Conservation (phyloP, 352 stramenopile genomes). For the Pythium graminicola region DNA sequence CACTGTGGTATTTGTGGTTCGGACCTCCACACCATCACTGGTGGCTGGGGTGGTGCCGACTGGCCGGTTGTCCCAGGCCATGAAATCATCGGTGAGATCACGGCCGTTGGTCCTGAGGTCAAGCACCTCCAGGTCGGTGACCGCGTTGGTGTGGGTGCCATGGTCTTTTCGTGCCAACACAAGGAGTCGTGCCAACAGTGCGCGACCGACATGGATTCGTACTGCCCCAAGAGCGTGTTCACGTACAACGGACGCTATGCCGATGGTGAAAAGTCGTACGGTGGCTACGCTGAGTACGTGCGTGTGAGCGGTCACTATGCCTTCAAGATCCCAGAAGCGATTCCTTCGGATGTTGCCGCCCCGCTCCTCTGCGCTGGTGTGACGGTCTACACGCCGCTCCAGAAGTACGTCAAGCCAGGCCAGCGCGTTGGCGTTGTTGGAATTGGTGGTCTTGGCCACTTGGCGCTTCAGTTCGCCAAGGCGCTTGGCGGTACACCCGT, state of each 20-base stretch:
- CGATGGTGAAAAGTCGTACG: constrained; percentile 12
- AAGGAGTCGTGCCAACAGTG: constrained; percentile 7
- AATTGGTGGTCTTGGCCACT: constrained; percentile 63
- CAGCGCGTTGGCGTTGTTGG: constrained; percentile 45
- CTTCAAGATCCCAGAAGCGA: constrained; percentile 26
- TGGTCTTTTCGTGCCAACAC: constrained; percentile 14
- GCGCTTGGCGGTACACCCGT: constrained; percentile 42
- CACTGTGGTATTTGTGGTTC: constrained; percentile 29
- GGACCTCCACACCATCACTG: constrained; percentile 25
- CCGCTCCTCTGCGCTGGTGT: constrained; percentile 65
- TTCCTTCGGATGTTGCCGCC: constrained; percentile 28
- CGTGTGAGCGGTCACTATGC: constrained; percentile 17
- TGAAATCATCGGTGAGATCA: constrained; percentile 27
- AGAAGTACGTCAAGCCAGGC: constrained; percentile 27
- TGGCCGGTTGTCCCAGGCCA: constrained; percentile 26
- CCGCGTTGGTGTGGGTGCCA: constrained; percentile 6
- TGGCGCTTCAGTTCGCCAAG: constrained; percentile 56
- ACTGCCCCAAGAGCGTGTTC: constrained; percentile 13
- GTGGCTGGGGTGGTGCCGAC: constrained; percentile 19
- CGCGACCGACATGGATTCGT: constrained; percentile 5
- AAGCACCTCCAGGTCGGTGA: constrained; percentile 10
- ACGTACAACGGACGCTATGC: constrained; percentile 20
- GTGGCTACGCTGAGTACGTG: constrained; percentile 3
- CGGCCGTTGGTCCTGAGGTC: constrained; percentile 9
- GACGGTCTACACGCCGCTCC: constrained; percentile 52